Percentiles rank a stretch among this genome's conserved stretches.
phyloP scores from a whole-genome alignment of 352 stramenopile species.

The Peronospora farinosa region DNA sequence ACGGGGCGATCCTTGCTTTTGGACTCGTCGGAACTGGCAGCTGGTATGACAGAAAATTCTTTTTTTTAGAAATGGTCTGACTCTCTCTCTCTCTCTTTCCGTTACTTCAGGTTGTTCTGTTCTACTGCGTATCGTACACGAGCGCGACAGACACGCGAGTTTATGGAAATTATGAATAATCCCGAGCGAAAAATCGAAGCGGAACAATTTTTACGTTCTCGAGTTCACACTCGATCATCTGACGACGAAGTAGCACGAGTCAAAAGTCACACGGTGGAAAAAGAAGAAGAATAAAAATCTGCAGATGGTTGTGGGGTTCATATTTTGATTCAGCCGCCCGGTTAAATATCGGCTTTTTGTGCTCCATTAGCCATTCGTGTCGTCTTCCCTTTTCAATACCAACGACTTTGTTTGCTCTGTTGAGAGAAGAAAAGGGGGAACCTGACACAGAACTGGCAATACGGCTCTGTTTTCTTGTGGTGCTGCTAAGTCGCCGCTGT shows the following conservation, averaged over 20 bases:
- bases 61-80: not conserved
- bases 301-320: constrained; percentile 20
- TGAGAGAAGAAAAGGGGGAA: not conserved
- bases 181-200: constrained; percentile 59
- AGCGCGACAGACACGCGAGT: constrained; percentile 57
- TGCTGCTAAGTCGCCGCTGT: constrained; percentile 22
- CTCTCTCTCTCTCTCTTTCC: not conserved
- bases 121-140: constrained; percentile 43
- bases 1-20: constrained; percentile 65
- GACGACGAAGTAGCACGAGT: constrained; percentile 18
- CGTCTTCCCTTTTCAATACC: constrained; percentile 2
- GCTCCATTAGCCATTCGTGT: constrained; percentile 12
- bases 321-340: constrained; percentile 26
- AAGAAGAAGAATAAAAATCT: not conserved
- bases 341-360: constrained; percentile 34
- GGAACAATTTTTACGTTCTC: constrained; percentile 68
- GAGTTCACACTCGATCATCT: constrained; percentile 30
- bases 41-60: constrained; percentile 33
- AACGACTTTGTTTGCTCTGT: constrained; percentile 6
- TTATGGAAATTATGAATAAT: constrained; percentile 85
- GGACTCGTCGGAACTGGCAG: constrained; percentile 40
- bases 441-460: not conserved
- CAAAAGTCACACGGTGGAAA: no score
- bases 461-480: constrained; percentile 19
- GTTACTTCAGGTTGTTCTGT: constrained; percentile 48